A percentile compares a stretch with the other conserved stretches of the same genome.
Conservation (phyloP, 129 eudicot genomes). For the Saussurea involucrata region DNA sequence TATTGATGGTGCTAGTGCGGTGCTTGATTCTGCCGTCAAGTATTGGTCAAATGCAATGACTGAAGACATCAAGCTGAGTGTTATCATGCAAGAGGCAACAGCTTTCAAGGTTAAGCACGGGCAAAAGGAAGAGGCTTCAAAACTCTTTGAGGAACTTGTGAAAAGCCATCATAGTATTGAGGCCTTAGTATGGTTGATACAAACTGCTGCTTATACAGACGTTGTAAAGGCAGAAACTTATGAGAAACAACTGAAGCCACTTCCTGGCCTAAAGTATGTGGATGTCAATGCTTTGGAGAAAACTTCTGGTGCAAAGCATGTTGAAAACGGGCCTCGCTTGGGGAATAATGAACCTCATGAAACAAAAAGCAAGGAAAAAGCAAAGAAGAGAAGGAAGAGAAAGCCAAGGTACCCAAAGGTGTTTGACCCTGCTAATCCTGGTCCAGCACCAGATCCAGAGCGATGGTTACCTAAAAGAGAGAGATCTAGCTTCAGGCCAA, state of each 20-base stretch:
- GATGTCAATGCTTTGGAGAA: slow-evolving; percentile 79
- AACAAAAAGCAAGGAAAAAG: slow-evolving; percentile 63
- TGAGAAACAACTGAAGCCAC: slow-evolving; percentile 72
- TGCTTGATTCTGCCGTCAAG: slow-evolving; percentile 59
- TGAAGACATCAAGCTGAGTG: slow-evolving; percentile 61
- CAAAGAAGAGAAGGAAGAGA: slow-evolving; percentile 88
- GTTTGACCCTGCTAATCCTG: slow-evolving; percentile 86
- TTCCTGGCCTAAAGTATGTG: slow-evolving; percentile 69
- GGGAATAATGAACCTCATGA: slow-evolving; percentile 43
- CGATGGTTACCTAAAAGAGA: slow-evolving; percentile 94
- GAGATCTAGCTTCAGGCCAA: slow-evolving; percentile 86
- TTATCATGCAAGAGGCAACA: slow-evolving; percentile 87
- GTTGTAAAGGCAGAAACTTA: slow-evolving; percentile 86
- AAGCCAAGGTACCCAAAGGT: slow-evolving; percentile 93
- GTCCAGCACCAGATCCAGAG: slow-evolving; percentile 95
- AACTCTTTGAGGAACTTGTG: slow-evolving; percentile 76
- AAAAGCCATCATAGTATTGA: slow-evolving; percentile 61
- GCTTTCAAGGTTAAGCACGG: slow-evolving; percentile 85
- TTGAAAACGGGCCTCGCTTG: slow-evolving; percentile 44
- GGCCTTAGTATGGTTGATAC: slow-evolving; percentile 76
- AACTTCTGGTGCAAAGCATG: slow-evolving; percentile 81
- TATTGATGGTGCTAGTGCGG: slow-evolving; percentile 66
- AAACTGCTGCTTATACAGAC: slow-evolving; percentile 70
- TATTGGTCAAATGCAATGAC: slow-evolving; percentile 92
- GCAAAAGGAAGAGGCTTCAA: slow-evolving; percentile 67